Base-by-base conservation (phyloP, 176 grass and related monocot species). In the Puccinellia tenuiflora region DNA sequence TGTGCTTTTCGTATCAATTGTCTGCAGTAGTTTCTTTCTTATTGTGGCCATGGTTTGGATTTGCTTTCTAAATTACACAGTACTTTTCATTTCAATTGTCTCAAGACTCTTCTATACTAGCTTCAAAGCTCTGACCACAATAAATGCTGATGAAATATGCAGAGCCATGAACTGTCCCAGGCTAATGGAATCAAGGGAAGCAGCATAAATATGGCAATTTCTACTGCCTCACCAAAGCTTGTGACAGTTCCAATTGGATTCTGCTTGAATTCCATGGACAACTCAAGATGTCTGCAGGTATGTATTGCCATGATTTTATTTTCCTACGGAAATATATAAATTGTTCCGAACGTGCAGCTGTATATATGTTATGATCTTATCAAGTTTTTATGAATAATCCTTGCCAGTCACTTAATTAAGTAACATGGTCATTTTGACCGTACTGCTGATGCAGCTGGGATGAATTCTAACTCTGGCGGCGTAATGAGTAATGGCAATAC, bases 221-320 rank as follows among this genome's bases (percentile, higher is more conserved):
- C 73, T 24, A 78, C 39, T 37, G 74, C 74, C 15, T 64, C 38
- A 13, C 83, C 73, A 35, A 73, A 86, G 15, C 86, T 92, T 70
- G 90, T 88, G 79, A 78, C 86, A 68, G 83, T 92, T 86, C 86
- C 86, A 28, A 79, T 92, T 50, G 86, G 78, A 86, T 69, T 92
- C 59, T 92, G 86, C 75, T n/a, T 88, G 26, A 24, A 76, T 18
- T 86, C 86, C 17, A 50, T 83, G 80, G 82, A 88, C 29, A 67
- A 30, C 77, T 82, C 48, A 90, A 83, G 57, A 79, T 83, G 65
- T 61, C 84, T 80, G 35, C 76, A 25, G 89, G 89, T 91, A 78
- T 72, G 47, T 39, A 18, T 38, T 80, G 68, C 38, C 68, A 66
- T 56, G 47, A 72, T 59, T 39, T 59, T 90, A 54, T 64, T 63